Base-by-base conservation (phyloP, 148 eudicot species). In the Persicaria maculosa region DNA sequence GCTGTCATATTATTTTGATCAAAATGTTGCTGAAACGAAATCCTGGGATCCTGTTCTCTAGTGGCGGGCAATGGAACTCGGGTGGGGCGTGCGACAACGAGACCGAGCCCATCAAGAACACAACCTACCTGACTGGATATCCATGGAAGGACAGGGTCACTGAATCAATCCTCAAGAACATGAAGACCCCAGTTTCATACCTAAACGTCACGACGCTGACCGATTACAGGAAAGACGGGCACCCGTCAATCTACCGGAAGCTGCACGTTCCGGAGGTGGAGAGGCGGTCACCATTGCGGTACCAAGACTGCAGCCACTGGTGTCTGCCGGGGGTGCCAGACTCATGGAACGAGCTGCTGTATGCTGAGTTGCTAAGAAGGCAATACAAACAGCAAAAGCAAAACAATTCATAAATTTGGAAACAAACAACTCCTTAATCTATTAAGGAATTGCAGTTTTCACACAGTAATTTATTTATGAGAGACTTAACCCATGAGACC, bases 301-400 rank as follows among this genome's bases (percentile, higher is more conserved):
- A 75, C 79, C 98, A 95, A 65, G 98, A 95, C 50, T 95, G 98
- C 76, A 95, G 98, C 86, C 98, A 95, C 68, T 95, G 98, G 98
- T 95, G 98, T 80, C 91, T 95, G 47, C 98, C 98, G 0, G 98
- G 98, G 0, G 98, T 95, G 71, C 98, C 98, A 0, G 98, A 95
- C 77, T 77, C 92, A 0, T 95, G 98, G 98, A 95, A 95, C 74
- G 98, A 95, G 83, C 85, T 92, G 53, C 86, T 95, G 52, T 95
- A 86, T 25, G 96, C 93, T 0, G 88, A 95, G 79, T 72, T 95
- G 61, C 75, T 95, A 62, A 85, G 85, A 68, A 90, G 80, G 71
- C 87, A 87, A 44, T 75, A 76, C 75, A 75, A 76, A 52, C 76
- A 83, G 64, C 82, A 81, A 6, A 80, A 81, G 50, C 74, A 75